A percentile compares a stretch with the other conserved stretches of the same genome.
Evolutionary conservation across 352 stramenopile genomes (phyloP).

Genomic region (Phytophthora nicotianae): DNA sequence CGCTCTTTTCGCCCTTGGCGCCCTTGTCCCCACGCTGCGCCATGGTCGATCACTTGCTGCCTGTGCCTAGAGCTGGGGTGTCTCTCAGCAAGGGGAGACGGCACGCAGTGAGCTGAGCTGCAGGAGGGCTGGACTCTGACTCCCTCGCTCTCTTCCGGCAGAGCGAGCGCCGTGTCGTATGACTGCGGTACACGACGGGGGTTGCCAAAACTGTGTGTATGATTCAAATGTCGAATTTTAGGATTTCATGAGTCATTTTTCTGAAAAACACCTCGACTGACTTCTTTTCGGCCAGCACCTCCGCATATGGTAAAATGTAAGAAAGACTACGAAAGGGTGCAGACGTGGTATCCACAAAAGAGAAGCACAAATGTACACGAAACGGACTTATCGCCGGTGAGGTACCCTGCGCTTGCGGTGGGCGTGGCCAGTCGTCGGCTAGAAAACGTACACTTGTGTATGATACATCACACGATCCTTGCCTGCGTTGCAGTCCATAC

Average conservation of each 20-base stretch:
- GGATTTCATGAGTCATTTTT: constrained; percentile 16
- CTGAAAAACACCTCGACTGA: constrained; percentile 31
- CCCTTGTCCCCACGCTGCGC: constrained; percentile 49
- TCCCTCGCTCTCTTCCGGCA: constrained; percentile 19
- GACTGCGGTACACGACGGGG: constrained; percentile 26
- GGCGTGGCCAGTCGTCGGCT: constrained; percentile 5
- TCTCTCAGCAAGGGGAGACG: constrained; percentile 17
- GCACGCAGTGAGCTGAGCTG: constrained; percentile 13
- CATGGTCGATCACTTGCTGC: constrained; percentile 23
- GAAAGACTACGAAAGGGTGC: not conserved
- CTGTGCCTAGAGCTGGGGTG: constrained; percentile 11
- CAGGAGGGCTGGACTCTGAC: constrained; percentile 13
- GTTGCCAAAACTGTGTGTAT: constrained; percentile 25
- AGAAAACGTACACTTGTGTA: constrained; percentile 21
- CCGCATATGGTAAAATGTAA: constrained; percentile 24
- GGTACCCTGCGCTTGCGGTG: constrained; percentile 7
- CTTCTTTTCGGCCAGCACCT: constrained; percentile 11
- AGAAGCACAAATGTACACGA: not conserved
- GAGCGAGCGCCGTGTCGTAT: constrained; percentile 33
- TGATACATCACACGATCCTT: constrained; percentile 17
- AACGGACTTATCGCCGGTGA: constrained; percentile 17
- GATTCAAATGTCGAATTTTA: constrained; percentile 26
- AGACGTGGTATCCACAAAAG: not conserved
- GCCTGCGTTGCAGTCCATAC: constrained; percentile 10
- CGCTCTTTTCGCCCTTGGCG: constrained; percentile 47